A percentile compares a stretch with the other conserved stretches of the same genome.
phyloP scores from a whole-genome alignment of 805 yeast genomes.

The Maudiozyma barnettii region DNA sequence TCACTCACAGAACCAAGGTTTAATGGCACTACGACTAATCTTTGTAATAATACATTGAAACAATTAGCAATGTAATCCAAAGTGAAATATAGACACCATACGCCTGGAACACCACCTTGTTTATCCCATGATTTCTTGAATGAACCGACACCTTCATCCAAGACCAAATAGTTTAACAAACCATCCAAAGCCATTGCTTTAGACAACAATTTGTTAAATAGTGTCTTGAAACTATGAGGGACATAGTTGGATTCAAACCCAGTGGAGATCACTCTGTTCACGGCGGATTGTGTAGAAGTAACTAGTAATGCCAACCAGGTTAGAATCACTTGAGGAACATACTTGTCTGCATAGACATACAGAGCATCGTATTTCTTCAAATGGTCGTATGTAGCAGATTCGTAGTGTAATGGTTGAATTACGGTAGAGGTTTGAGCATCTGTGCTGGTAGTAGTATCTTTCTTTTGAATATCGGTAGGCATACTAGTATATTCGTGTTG shows the following conservation, averaged over 20 bases:
- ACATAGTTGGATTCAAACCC: neutral
- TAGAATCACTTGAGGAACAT: neutral
- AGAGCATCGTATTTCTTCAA: neutral
- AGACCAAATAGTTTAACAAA: slow-evolving; percentile 18
- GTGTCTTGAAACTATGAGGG: neutral
- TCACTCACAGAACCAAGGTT: slow-evolving; percentile 4
- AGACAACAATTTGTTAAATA: neutral
- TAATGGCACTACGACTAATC: slow-evolving; percentile 24
- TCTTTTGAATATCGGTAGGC: neutral
- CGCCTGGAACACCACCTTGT: slow-evolving; percentile 17
- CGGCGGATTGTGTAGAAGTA: neutral
- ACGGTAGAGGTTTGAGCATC: neutral
- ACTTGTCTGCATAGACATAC: neutral
- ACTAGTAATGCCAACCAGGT: neutral
- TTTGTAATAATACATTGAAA: slow-evolving; percentile 21
- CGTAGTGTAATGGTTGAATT: neutral
- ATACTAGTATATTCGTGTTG: neutral
- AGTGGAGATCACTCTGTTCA: neutral
- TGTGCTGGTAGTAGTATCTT: too few relatives aligned
- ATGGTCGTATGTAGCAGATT: neutral
- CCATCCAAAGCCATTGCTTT: slow-evolving; percentile 14
- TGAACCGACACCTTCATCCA: slow-evolving; percentile 26
- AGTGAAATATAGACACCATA: slow-evolving; percentile 23
- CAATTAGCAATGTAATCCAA: slow-evolving; percentile 26
- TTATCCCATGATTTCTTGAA: slow-evolving; percentile 11